Base-by-base conservation (phyloP, 2,329 filamentous ascomycete species). In the Mycogone perniciosa region DNA sequence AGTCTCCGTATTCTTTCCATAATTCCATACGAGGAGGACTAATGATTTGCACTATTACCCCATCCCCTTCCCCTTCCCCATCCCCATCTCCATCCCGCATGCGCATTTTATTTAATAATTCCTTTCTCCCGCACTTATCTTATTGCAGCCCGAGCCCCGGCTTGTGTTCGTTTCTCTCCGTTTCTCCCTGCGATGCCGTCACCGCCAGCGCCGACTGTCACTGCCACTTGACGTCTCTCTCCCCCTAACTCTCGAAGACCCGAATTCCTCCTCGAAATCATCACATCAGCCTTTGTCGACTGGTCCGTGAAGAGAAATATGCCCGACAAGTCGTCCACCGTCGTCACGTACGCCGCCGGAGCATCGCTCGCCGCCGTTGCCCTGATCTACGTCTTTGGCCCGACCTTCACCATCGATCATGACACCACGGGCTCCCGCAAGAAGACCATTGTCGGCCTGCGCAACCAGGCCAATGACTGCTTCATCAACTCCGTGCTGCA, bases 401-500 rank as follows among this genome's bases (percentile, higher is more conserved):
- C 93, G n/a, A 97, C 91, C 47, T 97, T 92, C 70, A 88, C 95
- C 62, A 85, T 97, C 67, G 92, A 99, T 71, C 84, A 85, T 64
- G 87, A 93, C 51, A 79, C 84, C 54, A 80, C 79, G 50, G 71
- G 72, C 41, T 72, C 71, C 39, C 84, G 88, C 60, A 93, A 90
- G 70, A 92, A 89, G 64, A 88, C 88, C 53, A 88, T 95, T 40
- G 90, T 97, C 50, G 93, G 93, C 37, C 77, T 97, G 51, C 76
- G 78, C 48, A 99, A 99, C 69, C 84, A 89, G 7, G 93, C 92
- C 59, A 99, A 99, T 70, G 93, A 93, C 69, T 93, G 88, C 74
- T 93, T 92, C 70, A 96, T 97, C 74, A 99, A 99, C 70, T 96
- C 90, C 27, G 87, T 96, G 20, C 80, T 99, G 34, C 93, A 99